Evolutionary conservation across 164 flowering plant species (phyloP).

Genomic region (Chimonanthus salicifolius): DNA sequence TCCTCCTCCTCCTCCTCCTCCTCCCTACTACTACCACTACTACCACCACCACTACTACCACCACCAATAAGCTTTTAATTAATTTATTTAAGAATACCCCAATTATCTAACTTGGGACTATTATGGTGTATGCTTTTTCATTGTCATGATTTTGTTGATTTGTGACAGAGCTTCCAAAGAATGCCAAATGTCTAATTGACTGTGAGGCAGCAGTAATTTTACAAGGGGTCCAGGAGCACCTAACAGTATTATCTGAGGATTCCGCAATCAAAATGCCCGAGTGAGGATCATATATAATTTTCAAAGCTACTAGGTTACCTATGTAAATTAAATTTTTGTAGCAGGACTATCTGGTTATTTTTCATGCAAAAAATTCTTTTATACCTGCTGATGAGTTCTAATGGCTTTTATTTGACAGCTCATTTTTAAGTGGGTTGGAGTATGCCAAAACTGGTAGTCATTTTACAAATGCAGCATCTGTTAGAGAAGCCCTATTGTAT

Average conservation of each 20-base stretch:
- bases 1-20: too few species aligned
- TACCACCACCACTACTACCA: too few species aligned
- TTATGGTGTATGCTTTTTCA: not conserved
- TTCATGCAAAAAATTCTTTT: not conserved
- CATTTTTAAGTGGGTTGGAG: slow-evolving; percentile 65
- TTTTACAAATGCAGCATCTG: slow-evolving; percentile 41
- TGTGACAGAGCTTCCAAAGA: slow-evolving; percentile 62
- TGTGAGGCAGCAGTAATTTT: slow-evolving; percentile 73
- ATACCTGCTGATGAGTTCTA: slow-evolving; percentile 1
- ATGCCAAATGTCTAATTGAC: slow-evolving; percentile 69
- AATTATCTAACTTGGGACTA: not conserved
- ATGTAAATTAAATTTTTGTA: not conserved
- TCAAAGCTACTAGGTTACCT: not conserved
- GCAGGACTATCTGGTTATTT: not conserved
- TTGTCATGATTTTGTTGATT: slow-evolving; percentile 7
- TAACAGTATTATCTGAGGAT: slow-evolving; percentile 60
- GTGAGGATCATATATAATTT: slow-evolving; percentile 27
- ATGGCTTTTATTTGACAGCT: slow-evolving; percentile 35
- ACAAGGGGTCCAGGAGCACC: slow-evolving; percentile 68
- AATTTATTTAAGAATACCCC: not conserved
- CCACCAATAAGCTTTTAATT: not conserved
- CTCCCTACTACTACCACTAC: too few species aligned
- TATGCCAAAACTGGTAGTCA: slow-evolving; percentile 50
- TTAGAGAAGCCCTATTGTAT: slow-evolving; percentile 65
- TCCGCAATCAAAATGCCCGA: slow-evolving; percentile 68